Evolutionary conservation across 2,329 filamentous ascomycete genomes (phyloP).

Genomic region (Verticillium isaacii): DNA sequence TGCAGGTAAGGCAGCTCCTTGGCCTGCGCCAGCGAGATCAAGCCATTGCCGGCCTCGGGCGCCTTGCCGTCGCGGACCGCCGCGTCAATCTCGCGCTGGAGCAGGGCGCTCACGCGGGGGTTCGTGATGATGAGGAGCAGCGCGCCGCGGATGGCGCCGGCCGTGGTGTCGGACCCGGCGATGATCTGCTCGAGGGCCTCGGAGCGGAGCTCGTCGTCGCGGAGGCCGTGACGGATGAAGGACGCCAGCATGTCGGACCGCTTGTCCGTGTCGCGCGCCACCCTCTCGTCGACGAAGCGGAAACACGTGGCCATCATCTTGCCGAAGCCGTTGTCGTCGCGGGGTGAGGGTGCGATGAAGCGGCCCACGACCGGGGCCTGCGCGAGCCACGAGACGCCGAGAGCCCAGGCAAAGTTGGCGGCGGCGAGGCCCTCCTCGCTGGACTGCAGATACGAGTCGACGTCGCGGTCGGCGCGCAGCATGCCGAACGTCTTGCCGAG

Average conservation of each 20-base stretch:
- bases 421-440: constrained; percentile 25
- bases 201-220: constrained; percentile 18
- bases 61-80: constrained; percentile 11
- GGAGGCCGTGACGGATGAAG: constrained; percentile 20
- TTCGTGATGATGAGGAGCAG: constrained; percentile 43
- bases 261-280: constrained; percentile 10
- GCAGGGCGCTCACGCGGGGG: constrained; percentile 32
- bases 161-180: constrained; percentile 53
- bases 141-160: constrained; percentile 40
- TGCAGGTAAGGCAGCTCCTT: constrained; percentile 29
- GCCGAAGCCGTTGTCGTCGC: constrained; percentile 25
- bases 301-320: constrained; percentile 26
- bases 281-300: constrained; percentile 19
- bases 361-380: constrained; percentile 21
- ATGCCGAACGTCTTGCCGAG: constrained; percentile 47
- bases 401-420: constrained; percentile 18
- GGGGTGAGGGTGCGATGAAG: constrained; percentile 20
- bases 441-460: constrained; percentile 31
- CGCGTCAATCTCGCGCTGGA: constrained; percentile 38
- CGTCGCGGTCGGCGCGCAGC: constrained; percentile 37
- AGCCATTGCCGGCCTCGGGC: constrained; percentile 15
- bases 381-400: constrained; percentile 21
- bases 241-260: constrained; percentile 23
- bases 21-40: constrained; percentile 20
- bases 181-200: constrained; percentile 25